Percentiles rank a stretch among this genome's conserved stretches.
Evolutionary conservation across 1,284 basidiomycete genomes (phyloP).

Genomic region (Chalciporus sp.): DNA sequence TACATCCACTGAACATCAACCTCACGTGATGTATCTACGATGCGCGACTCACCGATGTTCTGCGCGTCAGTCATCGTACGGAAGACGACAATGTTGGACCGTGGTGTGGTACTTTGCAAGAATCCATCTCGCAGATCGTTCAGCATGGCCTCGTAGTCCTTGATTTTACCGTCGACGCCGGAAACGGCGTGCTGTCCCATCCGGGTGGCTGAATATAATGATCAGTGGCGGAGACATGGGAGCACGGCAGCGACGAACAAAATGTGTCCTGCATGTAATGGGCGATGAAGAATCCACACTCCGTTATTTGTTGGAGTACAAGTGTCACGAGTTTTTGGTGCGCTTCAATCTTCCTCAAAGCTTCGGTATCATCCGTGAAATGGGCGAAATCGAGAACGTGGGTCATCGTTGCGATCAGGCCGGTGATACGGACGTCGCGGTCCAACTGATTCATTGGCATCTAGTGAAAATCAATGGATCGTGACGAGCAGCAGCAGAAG

Average conservation of each 20-base stretch:
- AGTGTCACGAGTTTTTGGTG: background rate
- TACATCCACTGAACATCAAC: too few species aligned
- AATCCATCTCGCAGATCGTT: conserved; percentile 21
- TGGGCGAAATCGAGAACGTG: background rate
- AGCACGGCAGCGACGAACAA: too few species aligned
- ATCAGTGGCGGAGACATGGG: background rate
- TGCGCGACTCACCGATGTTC: background rate
- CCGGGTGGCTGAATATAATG: background rate
- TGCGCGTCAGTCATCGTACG: background rate
- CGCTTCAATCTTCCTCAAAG: background rate
- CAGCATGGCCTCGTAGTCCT: conserved; percentile 22
- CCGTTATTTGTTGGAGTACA: conserved; percentile 1
- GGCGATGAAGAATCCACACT: conserved; percentile 2
- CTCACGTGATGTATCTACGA: too few species aligned
- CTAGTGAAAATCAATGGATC: conserved; percentile 1
- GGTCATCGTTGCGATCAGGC: background rate
- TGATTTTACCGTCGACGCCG: background rate
- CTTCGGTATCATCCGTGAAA: background rate
- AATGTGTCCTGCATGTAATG: conserved; percentile 40
- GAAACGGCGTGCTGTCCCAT: conserved; percentile 21
- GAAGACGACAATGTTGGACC: background rate
- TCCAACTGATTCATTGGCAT: conserved; percentile 20
- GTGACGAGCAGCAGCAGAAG: too few species aligned
- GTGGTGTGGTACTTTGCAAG: conserved; percentile 17
- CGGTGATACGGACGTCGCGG: conserved; percentile 9